phyloP scores from a whole-genome alignment of 768 basidiomycete genomes.

The Termitomyces sp. region DNA sequence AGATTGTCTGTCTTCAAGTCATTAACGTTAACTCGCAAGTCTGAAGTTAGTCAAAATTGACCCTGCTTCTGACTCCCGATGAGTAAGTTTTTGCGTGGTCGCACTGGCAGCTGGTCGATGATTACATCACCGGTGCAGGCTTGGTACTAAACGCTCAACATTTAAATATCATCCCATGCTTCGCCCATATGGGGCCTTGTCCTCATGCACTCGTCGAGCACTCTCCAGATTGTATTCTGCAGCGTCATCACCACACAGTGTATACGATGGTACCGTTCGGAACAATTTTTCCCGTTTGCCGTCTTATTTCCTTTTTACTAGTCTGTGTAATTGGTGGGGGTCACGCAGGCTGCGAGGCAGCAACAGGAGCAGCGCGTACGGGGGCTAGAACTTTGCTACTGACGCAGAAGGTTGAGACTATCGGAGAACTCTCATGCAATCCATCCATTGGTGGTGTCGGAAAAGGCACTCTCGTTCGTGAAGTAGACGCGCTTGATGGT shows the following conservation, averaged over 20 bases:
- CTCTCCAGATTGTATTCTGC: constrained; percentile 10
- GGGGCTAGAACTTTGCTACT: constrained; percentile 78
- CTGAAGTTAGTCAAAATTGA: too few relatives aligned
- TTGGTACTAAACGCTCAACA: too few relatives aligned
- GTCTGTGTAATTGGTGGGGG: constrained; percentile 90
- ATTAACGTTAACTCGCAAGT: neutral
- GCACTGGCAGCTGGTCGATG: too few relatives aligned
- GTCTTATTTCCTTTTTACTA: constrained; percentile 10
- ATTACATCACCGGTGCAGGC: too few relatives aligned
- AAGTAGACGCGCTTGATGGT: constrained; percentile 88
- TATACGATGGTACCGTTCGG: constrained; percentile 10
- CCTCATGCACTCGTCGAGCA: constrained; percentile 7
- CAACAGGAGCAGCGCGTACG: constrained; percentile 76
- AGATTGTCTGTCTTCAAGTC: neutral
- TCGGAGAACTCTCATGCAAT: constrained; percentile 85
- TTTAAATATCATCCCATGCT: neutral
- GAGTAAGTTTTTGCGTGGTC: too few relatives aligned
- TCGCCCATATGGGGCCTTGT: constrained; percentile 3
- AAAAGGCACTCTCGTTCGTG: constrained; percentile 86
- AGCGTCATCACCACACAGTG: neutral
- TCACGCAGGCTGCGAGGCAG: constrained; percentile 92
- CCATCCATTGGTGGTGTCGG: constrained; percentile 91
- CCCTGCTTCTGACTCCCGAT: too few relatives aligned
- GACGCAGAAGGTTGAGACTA: constrained; percentile 75
- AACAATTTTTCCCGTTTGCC: neutral